Base-by-base conservation (phyloP, 805 yeast genomes). In the Babjeviella inositovora region DNA sequence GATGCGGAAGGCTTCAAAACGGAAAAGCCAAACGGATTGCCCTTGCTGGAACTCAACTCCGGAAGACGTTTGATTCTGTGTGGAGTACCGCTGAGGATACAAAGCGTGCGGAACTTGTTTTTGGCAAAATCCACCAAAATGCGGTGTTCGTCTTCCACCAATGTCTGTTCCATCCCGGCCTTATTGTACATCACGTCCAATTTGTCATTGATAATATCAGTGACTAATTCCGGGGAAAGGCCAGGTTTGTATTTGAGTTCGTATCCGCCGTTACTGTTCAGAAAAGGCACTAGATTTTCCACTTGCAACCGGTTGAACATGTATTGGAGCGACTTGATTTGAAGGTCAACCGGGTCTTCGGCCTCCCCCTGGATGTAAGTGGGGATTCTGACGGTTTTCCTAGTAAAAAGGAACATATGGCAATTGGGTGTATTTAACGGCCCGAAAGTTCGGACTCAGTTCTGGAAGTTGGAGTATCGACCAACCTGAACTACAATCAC, bases 61-160 rank as follows among this genome's bases (percentile, higher is more conserved):
- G 46, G 55, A 22, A 40, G 40, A 29, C 20, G 25, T 11, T 18
- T 46, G 14, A 51, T 37, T 25, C 53, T 50, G 13, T 37, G 47
- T 3, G 82, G 80, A 6, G 29, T 27, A 13, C 50, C 67, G 4
- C 69, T 48, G 12, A 75, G 41, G 4, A 75, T 54, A 32, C 77
- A 60, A 35, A 64, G 41, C 2, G 77, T 51, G 25, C 87, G 50
- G 41, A 71, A 73, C 42, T 66, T 64, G 50, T 75, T 75, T 37
- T 71, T 72, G 22, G 53, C 39, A 59, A 70, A 75, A 38, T 75
- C 85, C 11, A 70, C 57, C 26, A 72, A 48, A 8, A 75, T 68
- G 13, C 84, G 51, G 38, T 73, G 70, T 26, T 71, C 72, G 40
- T 74, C 80, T 8, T 45, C 31, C n/a, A 52, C 26, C 20, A 74